Conservation (phyloP, 116 monocot genomes). For the Phalaenopsis hybrid region DNA sequence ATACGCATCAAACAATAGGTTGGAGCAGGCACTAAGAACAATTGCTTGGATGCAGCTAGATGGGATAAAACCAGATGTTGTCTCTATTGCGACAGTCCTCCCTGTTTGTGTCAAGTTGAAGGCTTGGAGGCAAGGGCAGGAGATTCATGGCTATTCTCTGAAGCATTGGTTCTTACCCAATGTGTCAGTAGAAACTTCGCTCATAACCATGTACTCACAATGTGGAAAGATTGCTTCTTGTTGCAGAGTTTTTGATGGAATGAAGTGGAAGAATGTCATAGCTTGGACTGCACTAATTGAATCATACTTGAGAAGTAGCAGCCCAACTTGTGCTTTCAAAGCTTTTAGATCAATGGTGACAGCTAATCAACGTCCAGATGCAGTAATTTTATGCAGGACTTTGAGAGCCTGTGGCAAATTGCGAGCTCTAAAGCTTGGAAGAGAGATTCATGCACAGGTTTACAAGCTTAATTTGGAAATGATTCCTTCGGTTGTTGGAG, state of each 20-base stretch:
- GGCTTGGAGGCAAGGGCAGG: conserved; percentile 62
- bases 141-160: conserved; percentile 62
- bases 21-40: conserved; percentile 67
- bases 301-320: conserved; percentile 52
- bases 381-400: conserved; percentile 47
- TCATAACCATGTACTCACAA: conserved; percentile 68
- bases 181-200: conserved; percentile 56
- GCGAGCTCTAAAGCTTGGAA: conserved; percentile 49
- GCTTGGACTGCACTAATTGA: conserved; percentile 88
- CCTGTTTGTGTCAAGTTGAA: conserved; percentile 53
- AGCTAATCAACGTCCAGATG: conserved; percentile 46
- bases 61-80: conserved; percentile 71
- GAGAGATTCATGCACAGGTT: conserved; percentile 44
- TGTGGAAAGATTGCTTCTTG: conserved; percentile 49
- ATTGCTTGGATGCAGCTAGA: conserved; percentile 92
- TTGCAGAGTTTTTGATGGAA: conserved; percentile 46
- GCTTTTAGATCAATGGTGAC: conserved; percentile 58
- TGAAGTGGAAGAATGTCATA: conserved; percentile 57
- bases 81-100: conserved; percentile 57
- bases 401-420: conserved; percentile 39
- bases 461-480: conserved; percentile 48
- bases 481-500: conserved; percentile 45
- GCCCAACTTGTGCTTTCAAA: conserved; percentile 31
- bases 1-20: conserved; percentile 60
- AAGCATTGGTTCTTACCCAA: conserved; percentile 67